Evolutionary conservation across 352 stramenopile genomes (phyloP), one percentile per base, ranked within the genome.

Genomic region (Blastocystis sp.): DNA sequence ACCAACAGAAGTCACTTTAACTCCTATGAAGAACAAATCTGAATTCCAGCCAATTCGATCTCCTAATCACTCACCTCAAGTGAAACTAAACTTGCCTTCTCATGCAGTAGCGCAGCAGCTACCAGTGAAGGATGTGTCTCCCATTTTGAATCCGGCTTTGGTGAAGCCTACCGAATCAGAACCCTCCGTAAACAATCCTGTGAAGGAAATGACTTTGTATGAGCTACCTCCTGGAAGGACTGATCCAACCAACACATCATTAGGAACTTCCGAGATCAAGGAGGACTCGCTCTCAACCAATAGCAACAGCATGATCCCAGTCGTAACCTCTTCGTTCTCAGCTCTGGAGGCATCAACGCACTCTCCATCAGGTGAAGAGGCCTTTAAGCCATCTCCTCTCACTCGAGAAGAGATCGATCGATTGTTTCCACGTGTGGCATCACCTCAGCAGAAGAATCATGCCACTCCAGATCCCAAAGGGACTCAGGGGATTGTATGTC

Each of bases 361-460:
- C 11, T 58, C 56, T n/a, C 37, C 16, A 5, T 54, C 0, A 27
- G 14, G 32, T 27, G 43, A 63, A 14, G 27, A 12, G 37, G 21
- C 43, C 19, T 19, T 80, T 11, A 80, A 80, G n/a, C 69, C 69
- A 21, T 52, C 69, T 80, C 69, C 69, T 58, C 46, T 80, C 9
- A 43, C 39, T 43, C 42, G 39, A 16, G 69, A 80, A n/a, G 69
- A 29, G 6, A 80, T 80, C 27, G 46, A 80, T 43, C 19, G 27
- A 27, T 35, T 80, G 1, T 80, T 80, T 63, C 69, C 77, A 43
- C 54, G 27, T 16, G 21, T n/a, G 21, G 1, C 46, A 75, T 0
- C 56, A 14, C 21, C n/a, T 29, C 32, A 35, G 0, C 2, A 63
- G 5, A 12, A 0, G 7, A 19, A 56, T 4, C 9, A 39, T 21